These are phyloP conservation scores for Fusarium humuli DNA, from an alignment of 2,329 filamentous ascomycete species.

Conservation along the genomic window DNA sequence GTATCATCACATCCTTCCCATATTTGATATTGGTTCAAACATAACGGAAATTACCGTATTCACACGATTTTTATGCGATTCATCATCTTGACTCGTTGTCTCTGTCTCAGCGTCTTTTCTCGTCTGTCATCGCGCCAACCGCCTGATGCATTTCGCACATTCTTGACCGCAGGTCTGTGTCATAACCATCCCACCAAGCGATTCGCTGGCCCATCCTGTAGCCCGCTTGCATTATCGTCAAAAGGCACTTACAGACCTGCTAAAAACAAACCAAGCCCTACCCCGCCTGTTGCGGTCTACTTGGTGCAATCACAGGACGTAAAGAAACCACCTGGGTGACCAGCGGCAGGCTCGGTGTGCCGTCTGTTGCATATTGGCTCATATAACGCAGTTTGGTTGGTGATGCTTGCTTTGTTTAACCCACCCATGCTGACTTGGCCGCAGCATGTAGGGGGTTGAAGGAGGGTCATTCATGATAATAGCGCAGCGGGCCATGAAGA, in stretches of 20 bases:
- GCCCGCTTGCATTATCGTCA: slow-evolving; percentile 26
- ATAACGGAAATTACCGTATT: not conserved
- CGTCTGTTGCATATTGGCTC: slow-evolving; percentile 42
- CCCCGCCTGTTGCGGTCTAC: slow-evolving; percentile 28
- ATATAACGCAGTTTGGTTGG: slow-evolving; percentile 42
- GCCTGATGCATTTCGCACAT: slow-evolving; percentile 21
- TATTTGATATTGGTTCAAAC: not conserved
- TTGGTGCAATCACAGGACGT: slow-evolving; percentile 40
- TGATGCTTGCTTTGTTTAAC: slow-evolving; percentile 36
- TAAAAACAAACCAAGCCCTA: slow-evolving; percentile 26
- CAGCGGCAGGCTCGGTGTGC: slow-evolving; percentile 45
- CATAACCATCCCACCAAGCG: slow-evolving; percentile 29
- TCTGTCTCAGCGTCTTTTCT: slow-evolving; percentile 21
- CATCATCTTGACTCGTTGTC: not conserved
- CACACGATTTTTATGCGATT: not conserved
- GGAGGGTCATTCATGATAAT: slow-evolving; percentile 34
- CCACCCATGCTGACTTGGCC: slow-evolving; percentile 45
- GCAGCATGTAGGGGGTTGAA: slow-evolving; percentile 24
- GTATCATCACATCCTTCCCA: slow-evolving; percentile 12
- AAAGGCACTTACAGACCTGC: slow-evolving; percentile 18
- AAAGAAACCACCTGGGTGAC: slow-evolving; percentile 29
- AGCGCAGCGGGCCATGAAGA: slow-evolving; percentile 34
- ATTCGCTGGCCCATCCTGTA: slow-evolving; percentile 41
- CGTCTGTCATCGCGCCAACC: slow-evolving; percentile 15
- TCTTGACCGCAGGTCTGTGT: slow-evolving; percentile 33